Conservation (phyloP, 75 land plant genomes). For the Selaginella tamariscina region DNA sequence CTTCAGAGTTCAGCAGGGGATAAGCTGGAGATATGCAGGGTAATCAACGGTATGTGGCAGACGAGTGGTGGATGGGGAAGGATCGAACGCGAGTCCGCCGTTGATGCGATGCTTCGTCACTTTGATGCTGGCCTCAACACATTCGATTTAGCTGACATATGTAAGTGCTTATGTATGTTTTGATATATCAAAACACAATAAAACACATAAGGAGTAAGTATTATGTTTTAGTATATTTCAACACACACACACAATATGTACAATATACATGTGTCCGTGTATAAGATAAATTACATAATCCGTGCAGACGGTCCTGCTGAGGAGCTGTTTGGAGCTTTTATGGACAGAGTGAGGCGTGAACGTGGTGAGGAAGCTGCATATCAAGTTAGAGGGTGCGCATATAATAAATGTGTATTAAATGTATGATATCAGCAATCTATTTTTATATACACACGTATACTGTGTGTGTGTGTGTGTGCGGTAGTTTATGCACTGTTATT, state of each 20-base stretch:
- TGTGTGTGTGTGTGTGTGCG: no score
- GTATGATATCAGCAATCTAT: no score
- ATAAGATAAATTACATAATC: neutral
- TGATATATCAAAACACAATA: no score
- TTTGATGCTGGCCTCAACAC: constrained; percentile 66
- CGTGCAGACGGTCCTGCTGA: constrained; percentile 92
- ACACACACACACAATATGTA: no score
- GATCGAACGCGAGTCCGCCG: constrained; percentile 49
- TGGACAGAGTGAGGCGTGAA: constrained; percentile 76
- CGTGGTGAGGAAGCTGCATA: constrained; percentile 64
- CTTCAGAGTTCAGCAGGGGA: constrained; percentile 15
- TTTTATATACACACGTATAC: neutral
- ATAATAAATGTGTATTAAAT: neutral
- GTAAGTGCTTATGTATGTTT: constrained; percentile 26
- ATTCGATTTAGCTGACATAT: constrained; percentile 83
- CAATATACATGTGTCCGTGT: neutral
- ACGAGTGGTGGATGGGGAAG: constrained; percentile 85
- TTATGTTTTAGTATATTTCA: neutral
- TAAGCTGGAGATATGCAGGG: constrained; percentile 50
- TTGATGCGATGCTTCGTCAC: constrained; percentile 64
- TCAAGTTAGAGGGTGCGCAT: constrained; percentile 58
- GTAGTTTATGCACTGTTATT: no score
- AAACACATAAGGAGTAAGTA: no score
- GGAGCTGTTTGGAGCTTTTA: constrained; percentile 89
- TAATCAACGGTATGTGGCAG: constrained; percentile 92